Base-by-base conservation (phyloP, 148 eudicot species). In the Silene latifolia region DNA sequence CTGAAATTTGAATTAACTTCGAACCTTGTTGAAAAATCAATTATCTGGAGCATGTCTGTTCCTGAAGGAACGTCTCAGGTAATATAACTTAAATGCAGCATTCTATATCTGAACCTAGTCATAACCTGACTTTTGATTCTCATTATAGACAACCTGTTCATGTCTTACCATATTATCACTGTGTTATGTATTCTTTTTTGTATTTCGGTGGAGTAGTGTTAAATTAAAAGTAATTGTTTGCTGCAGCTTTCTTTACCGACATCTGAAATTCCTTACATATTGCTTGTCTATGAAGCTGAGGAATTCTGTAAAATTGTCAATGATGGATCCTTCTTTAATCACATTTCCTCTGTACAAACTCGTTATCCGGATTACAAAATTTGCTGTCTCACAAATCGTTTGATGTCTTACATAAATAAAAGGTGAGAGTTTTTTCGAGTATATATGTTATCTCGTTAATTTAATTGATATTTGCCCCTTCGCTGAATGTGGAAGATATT, bases 391-490 rank as follows among this genome's bases (percentile, higher is more conserved):
- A 90, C 92, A 39, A 89, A 89, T 78, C 88, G 81, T 79, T 85
- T 95, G 74, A 86, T 85, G 90, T 85, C 99, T 56, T 92, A 90
- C 79, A 87, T 95, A 79, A 83, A 90, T 80, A 92, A 87, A 86
- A 90, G 92, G 99, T 95, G 71, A 74, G 76, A 56, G 17, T 17
- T 25, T 59, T 67, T 77, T 53, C 9, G 21, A 53, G 20, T 47
- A 47, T 35, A 44, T 23, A 35, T 48, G 42, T 72, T 58, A 8
- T 57, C 35, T 29, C 62, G 53, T 71, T 25, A 12, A 13, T 44
- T 64, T 15, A 64, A 20, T 75, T 20, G 61, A 58, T 18, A 42
- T 24, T 70, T 17, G n/a, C 27, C 47, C 46, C 80, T 25, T 67
- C 2, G 25, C 39, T 4, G 14, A 27, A 73, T 48, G 24, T 69